Evolutionary conservation across 352 stramenopile genomes (phyloP).

Genomic region (Pythium vanterpoolii): DNA sequence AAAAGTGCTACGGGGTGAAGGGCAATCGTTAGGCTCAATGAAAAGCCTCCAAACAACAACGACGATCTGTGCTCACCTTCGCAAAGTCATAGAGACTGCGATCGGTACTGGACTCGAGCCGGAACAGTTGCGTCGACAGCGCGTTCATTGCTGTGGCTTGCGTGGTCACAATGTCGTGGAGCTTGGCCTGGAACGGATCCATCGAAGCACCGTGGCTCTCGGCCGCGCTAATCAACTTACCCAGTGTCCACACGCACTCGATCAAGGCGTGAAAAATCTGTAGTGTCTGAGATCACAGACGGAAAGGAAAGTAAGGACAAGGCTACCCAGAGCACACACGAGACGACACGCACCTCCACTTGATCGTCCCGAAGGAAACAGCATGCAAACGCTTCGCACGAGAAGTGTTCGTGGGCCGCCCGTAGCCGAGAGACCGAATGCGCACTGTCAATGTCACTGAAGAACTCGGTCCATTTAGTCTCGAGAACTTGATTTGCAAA

Average conservation of each 20-base stretch:
- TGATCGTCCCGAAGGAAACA: conserved; percentile 21
- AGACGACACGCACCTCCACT: conserved; percentile 3
- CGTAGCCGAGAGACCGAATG: conserved; percentile 15
- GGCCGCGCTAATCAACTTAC: conserved; percentile 12
- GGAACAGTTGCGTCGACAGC: conserved; percentile 7
- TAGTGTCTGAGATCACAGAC: background rate
- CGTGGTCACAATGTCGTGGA: background rate
- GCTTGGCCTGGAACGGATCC: conserved; percentile 12
- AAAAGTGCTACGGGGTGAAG: conserved; percentile 33
- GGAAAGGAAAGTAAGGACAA: background rate
- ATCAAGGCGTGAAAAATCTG: background rate
- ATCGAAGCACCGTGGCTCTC: conserved; percentile 9
- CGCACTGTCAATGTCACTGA: background rate
- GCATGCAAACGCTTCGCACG: conserved; percentile 4
- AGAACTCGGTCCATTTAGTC: conserved; percentile 12
- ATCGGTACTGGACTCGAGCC: conserved; percentile 4
- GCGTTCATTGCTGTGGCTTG: background rate
- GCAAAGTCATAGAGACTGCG: conserved; percentile 7
- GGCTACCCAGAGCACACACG: background rate
- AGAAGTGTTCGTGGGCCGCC: conserved; percentile 10
- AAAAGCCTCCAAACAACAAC: background rate
- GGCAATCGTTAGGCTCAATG: background rate
- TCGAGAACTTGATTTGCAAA: conserved; percentile 20
- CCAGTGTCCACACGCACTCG: conserved; percentile 17
- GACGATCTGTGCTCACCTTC: conserved; percentile 3